Conservation (phyloP, 78 protist genomes). For the Trichosphaerium sp. region DNA sequence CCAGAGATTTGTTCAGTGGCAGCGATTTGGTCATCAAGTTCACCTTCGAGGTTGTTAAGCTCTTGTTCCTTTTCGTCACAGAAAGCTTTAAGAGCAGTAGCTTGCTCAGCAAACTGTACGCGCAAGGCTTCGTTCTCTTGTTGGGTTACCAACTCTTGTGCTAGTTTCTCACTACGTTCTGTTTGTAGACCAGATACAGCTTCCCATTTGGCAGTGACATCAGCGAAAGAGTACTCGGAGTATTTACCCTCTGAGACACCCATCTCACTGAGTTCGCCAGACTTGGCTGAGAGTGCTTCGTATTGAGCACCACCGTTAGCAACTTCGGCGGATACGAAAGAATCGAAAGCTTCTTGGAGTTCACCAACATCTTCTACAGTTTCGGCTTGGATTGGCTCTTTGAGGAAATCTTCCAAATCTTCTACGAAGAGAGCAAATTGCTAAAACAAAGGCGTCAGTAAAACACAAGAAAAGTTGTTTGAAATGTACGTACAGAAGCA, state of each 20-base stretch:
- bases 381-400: conserved; percentile 34
- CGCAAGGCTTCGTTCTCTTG: conserved; percentile 34
- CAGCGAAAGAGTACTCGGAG: conserved; percentile 45
- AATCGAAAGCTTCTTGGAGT: conserved; percentile 21
- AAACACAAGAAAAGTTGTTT: too few relatives aligned
- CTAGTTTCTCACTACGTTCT: conserved; percentile 22
- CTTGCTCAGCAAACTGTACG: conserved; percentile 20
- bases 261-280: conserved; percentile 27
- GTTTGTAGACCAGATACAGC: conserved; percentile 20
- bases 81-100: neutral
- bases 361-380: conserved; percentile 30
- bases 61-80: neutral
- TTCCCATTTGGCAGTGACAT: conserved; percentile 28
- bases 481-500: too few relatives aligned
- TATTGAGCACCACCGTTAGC: conserved; percentile 18
- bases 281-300: conserved; percentile 37
- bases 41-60: neutral
- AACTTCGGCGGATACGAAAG: conserved; percentile 26
- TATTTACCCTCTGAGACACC: conserved; percentile 45
- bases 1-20: neutral
- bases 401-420: conserved; percentile 17
- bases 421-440: conserved; percentile 38
- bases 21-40: neutral
- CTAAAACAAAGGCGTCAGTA: too few relatives aligned
- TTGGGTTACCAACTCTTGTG: conserved; percentile 12